phyloP scores from a whole-genome alignment of 352 stramenopile species.

The Phytopythium vexans region DNA sequence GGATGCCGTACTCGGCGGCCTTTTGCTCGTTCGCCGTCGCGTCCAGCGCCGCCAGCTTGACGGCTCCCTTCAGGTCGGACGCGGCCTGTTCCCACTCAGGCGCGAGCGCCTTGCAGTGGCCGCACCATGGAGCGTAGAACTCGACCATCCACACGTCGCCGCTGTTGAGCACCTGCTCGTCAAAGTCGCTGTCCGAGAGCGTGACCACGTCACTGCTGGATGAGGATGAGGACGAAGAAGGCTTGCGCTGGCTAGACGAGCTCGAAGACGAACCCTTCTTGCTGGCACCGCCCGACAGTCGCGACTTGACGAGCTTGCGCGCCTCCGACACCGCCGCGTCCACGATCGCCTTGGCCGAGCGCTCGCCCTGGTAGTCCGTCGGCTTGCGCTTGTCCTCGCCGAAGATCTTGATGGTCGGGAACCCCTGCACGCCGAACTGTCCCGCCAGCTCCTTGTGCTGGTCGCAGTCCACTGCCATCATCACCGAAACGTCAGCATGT shows the following conservation, averaged over 20 bases:
- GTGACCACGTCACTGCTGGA: slow-evolving; percentile 76
- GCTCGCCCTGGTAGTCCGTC: slow-evolving; percentile 74
- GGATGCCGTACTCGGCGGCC: slow-evolving; percentile 82
- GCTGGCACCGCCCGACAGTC: slow-evolving; percentile 55
- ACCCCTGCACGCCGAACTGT: slow-evolving; percentile 89
- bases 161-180: slow-evolving; percentile 88
- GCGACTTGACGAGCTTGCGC: slow-evolving; percentile 74
- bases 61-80: slow-evolving; percentile 80
- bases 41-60: slow-evolving; percentile 92
- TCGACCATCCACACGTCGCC: slow-evolving; percentile 90
- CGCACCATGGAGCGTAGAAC: slow-evolving; percentile 93
- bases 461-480: slow-evolving; percentile 61
- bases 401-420: slow-evolving; percentile 95
- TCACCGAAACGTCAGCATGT: background rate
- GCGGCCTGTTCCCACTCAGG: slow-evolving; percentile 91
- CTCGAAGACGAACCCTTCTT: slow-evolving; percentile 34
- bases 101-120: slow-evolving; percentile 90
- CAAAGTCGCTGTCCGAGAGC: slow-evolving; percentile 91
- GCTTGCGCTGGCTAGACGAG: slow-evolving; percentile 39
- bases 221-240: slow-evolving; percentile 22
- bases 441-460: slow-evolving; percentile 81
- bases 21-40: slow-evolving; percentile 91
- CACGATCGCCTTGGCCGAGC: slow-evolving; percentile 82
- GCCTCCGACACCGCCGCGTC: slow-evolving; percentile 72
- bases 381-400: slow-evolving; percentile 76